Evolutionary conservation across 805 yeast genomes (phyloP).

Genomic region (Teunomyces gatunensis): DNA sequence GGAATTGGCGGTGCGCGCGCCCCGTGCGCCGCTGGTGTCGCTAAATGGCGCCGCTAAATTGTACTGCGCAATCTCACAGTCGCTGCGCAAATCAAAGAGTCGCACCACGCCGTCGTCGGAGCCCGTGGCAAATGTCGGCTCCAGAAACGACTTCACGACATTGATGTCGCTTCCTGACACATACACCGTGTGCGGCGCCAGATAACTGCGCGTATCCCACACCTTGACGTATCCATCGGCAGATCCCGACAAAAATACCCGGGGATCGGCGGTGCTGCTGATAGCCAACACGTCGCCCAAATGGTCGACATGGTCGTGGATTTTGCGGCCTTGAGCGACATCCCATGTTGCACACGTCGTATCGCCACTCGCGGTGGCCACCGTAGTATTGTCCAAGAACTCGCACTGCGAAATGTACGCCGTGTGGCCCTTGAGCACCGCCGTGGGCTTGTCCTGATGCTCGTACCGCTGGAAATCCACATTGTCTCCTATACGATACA

Average conservation of each 20-base stretch:
- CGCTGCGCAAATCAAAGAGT: constrained; percentile 74
- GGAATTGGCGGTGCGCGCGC: no score
- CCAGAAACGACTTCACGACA: constrained; percentile 46
- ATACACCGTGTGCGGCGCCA: constrained; percentile 48
- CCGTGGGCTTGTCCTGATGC: constrained; percentile 8
- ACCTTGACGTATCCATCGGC: constrained; percentile 62
- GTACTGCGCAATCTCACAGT: constrained; percentile 61
- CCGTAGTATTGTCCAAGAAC: constrained; percentile 51
- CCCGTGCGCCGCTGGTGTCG: background rate
- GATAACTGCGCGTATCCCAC: constrained; percentile 27
- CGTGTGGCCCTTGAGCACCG: constrained; percentile 72
- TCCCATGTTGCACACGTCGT: constrained; percentile 82
- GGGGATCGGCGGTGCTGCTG: constrained; percentile 8
- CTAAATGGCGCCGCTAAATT: constrained; percentile 17
- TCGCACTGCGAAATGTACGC: constrained; percentile 78
- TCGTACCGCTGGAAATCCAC: constrained; percentile 15
- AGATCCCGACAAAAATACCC: constrained; percentile 57
- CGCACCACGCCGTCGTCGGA: constrained; percentile 74
- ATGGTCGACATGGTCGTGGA: constrained; percentile 60
- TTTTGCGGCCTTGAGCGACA: constrained; percentile 53
- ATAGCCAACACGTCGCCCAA: constrained; percentile 67
- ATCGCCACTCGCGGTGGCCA: constrained; percentile 80
- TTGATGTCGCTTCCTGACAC: constrained; percentile 67
- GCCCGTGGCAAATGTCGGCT: constrained; percentile 69
- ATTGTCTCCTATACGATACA: constrained; percentile 44